phyloP scores from a whole-genome alignment of 2,329 filamentous ascomycete genomes.

The Pyrenophora seminiperda region DNA sequence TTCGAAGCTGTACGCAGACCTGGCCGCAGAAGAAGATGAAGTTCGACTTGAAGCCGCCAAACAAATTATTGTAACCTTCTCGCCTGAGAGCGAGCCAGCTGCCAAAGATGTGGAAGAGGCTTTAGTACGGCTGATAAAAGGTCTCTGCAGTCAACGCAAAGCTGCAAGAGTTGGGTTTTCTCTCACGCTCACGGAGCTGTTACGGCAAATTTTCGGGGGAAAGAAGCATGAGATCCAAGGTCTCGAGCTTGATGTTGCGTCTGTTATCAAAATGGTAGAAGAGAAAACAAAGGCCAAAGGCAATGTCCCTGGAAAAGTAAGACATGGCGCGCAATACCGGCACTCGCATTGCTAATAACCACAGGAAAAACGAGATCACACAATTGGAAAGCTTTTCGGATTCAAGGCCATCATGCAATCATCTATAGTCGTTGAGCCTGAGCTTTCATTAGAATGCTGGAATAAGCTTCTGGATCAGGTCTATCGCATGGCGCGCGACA shows the following conservation, averaged over 20 bases:
- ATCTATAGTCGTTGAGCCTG: conserved; percentile 67
- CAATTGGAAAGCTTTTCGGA: conserved; percentile 85
- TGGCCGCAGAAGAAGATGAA: conserved; percentile 54
- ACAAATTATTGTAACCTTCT: conserved; percentile 51
- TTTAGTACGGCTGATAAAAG: conserved; percentile 69
- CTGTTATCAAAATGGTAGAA: conserved; percentile 58
- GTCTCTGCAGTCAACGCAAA: conserved; percentile 87
- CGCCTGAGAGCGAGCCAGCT: conserved; percentile 45
- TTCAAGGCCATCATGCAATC: conserved; percentile 85
- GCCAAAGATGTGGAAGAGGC: conserved; percentile 48
- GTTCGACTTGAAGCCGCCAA: conserved; percentile 53
- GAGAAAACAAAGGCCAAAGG: conserved; percentile 58
- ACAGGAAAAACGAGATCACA: conserved; percentile 83
- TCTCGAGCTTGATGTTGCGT: conserved; percentile 47
- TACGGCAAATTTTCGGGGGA: conserved; percentile 70
- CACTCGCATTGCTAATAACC: conserved; percentile 40
- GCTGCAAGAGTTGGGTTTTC: conserved; percentile 88
- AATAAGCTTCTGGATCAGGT: conserved; percentile 72
- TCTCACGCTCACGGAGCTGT: conserved; percentile 80
- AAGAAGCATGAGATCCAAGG: conserved; percentile 37
- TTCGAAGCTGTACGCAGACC: conserved; percentile 53
- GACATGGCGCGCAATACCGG: conserved; percentile 13
- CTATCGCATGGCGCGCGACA: conserved; percentile 75
- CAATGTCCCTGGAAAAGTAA: conserved; percentile 60
- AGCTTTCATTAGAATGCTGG: conserved; percentile 63